Evolutionary conservation across 2,329 filamentous ascomycete species (phyloP).

Genomic region (Hypoxylon sp.): DNA sequence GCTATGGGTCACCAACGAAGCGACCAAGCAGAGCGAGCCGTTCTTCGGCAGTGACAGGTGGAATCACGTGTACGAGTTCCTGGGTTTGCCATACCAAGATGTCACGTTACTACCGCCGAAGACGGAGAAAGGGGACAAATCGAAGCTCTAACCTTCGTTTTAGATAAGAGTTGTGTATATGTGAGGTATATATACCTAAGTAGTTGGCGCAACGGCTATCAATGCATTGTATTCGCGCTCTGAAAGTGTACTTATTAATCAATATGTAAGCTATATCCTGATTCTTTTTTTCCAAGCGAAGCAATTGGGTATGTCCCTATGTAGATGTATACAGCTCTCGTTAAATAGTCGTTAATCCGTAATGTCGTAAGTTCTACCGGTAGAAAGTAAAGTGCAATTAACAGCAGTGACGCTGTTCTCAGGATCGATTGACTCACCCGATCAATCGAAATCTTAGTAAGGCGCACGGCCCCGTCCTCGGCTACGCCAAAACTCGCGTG

Average conservation of each 20-base stretch:
- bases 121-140: slow-evolving; percentile 41
- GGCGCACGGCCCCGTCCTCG: not conserved
- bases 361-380: slow-evolving; percentile 34
- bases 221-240: not conserved
- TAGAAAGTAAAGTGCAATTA: slow-evolving; percentile 21
- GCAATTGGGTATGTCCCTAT: slow-evolving; percentile 17
- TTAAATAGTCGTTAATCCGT: slow-evolving; percentile 40
- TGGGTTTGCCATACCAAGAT: slow-evolving; percentile 73
- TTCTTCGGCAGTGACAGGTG: slow-evolving; percentile 86
- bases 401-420: slow-evolving; percentile 5
- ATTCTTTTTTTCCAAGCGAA: slow-evolving; percentile 9
- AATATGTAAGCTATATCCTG: slow-evolving; percentile 11
- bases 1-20: slow-evolving; percentile 75
- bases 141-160: slow-evolving; percentile 54
- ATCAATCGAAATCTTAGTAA: slow-evolving; percentile 7
- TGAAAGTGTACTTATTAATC: slow-evolving; percentile 13
- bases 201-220: not conserved
- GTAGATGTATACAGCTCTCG: slow-evolving; percentile 22
- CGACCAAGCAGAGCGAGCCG: slow-evolving; percentile 73
- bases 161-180: not conserved
- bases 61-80: slow-evolving; percentile 76
- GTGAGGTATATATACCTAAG: not conserved
- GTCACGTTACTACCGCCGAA: slow-evolving; percentile 60
- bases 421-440: not conserved
- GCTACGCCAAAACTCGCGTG: not conserved